Conservation (phyloP, 2,329 filamentous ascomycete genomes). For the Rhynchosporium agropyri region DNA sequence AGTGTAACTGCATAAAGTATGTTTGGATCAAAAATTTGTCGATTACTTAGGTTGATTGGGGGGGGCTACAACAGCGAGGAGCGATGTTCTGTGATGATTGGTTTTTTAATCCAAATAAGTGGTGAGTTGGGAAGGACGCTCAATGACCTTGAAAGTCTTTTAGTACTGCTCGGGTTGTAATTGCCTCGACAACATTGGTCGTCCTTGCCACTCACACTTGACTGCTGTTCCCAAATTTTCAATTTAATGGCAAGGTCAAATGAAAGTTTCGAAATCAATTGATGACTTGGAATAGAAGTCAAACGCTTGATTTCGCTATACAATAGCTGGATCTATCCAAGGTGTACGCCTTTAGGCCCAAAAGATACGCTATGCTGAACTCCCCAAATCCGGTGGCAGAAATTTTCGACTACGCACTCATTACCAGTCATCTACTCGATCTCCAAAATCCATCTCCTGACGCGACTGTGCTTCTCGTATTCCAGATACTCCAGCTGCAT, state of each 20-base stretch:
- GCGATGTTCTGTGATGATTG: conserved; percentile 4
- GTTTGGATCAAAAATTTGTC: conserved; percentile 13
- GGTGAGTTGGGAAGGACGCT: neutral
- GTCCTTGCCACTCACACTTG: neutral
- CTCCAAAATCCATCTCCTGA: no score
- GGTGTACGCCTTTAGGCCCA: neutral
- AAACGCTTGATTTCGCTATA: neutral
- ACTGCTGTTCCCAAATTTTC: neutral
- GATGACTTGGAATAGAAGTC: neutral
- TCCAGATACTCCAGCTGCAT: no score
- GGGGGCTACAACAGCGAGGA: neutral
- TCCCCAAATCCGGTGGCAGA: neutral
- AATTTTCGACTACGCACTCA: neutral
- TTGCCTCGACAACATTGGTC: neutral
- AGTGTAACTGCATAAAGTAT: neutral
- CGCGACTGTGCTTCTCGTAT: no score
- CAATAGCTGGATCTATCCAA: neutral
- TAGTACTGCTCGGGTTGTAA: neutral
- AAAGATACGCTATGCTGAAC: neutral
- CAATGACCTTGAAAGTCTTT: neutral
- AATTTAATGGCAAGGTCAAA: neutral
- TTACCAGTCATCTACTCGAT: no score
- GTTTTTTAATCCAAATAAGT: conserved; percentile 1
- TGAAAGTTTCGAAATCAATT: neutral
- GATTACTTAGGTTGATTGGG: neutral